phyloP scores from a whole-genome alignment of 192 early-diverging fungal species.

The Dimargaris xerosporica region DNA sequence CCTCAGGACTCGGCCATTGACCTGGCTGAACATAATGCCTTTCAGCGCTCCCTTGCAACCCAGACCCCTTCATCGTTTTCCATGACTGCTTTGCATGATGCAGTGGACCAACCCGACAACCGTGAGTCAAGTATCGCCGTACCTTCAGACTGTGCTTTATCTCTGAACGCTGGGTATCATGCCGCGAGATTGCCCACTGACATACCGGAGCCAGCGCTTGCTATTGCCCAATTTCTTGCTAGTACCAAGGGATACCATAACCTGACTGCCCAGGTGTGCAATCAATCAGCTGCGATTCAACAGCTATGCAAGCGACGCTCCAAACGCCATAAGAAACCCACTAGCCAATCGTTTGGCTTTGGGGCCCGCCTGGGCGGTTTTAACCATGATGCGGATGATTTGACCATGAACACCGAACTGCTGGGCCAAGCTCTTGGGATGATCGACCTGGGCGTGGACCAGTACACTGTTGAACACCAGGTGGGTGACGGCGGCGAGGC shows the following conservation, averaged over 20 bases:
- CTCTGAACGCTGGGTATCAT: not conserved
- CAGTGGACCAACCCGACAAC: no score
- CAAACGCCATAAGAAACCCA: not conserved
- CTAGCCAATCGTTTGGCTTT: not conserved
- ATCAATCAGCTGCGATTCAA: not conserved
- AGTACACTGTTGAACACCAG: constrained; percentile 8
- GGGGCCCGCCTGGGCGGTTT: not conserved
- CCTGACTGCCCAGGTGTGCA: not conserved
- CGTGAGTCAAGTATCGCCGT: not conserved
- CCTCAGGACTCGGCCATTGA: not conserved
- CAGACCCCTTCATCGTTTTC: no score
- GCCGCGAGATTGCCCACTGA: no score
- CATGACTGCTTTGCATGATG: no score
- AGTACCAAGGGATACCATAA: not conserved
- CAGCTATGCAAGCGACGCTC: constrained; percentile 1
- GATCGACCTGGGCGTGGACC: constrained; percentile 6
- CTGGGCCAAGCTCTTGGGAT: constrained; percentile 9
- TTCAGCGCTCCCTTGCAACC: no score
- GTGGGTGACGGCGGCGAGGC: constrained; percentile 11
- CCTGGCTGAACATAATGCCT: no score
- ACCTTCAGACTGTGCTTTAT: not conserved
- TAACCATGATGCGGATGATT: not conserved
- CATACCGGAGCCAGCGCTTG: no score
- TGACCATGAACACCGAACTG: constrained; percentile 12
- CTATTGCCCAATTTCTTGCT: no score